A percentile compares a stretch with the other conserved stretches of the same genome.
phyloP scores from a whole-genome alignment of 1,284 basidiomycete species.

The Cerioporus squamosus region DNA sequence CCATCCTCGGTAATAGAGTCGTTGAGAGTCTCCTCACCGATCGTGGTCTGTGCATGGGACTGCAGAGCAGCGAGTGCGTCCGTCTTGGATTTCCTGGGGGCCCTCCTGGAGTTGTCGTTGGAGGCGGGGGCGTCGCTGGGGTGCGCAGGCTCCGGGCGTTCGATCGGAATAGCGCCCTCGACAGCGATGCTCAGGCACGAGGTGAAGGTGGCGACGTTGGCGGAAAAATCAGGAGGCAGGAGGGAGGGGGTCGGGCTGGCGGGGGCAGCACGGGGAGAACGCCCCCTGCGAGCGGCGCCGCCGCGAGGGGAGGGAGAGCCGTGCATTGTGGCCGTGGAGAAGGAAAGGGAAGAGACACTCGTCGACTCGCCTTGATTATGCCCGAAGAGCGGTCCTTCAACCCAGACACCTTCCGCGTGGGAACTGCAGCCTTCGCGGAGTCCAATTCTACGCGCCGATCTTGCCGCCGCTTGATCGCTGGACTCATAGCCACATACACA shows the following conservation, averaged over 20 bases:
- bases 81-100: conserved; percentile 85
- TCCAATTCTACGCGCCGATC: conserved; percentile 29
- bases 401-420: conserved; percentile 31
- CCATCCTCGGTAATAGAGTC: conserved; percentile 30
- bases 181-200: conserved; percentile 72
- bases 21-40: conserved; percentile 49
- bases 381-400: conserved; percentile 24
- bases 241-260: conserved; percentile 40
- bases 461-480: conserved; percentile 28
- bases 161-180: conserved; percentile 62
- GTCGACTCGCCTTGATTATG: conserved; percentile 19
- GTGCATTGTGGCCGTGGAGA: conserved; percentile 33
- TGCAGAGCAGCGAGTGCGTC: conserved; percentile 80
- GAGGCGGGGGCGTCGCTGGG: conserved; percentile 25
- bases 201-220: conserved; percentile 53
- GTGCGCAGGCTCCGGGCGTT: conserved; percentile 31
- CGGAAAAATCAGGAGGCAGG: conserved; percentile 45
- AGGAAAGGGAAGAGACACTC: conserved; percentile 26
- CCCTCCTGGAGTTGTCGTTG: conserved; percentile 55
- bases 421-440: conserved; percentile 28
- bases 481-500: conserved; percentile 26
- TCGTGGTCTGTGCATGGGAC: conserved; percentile 61
- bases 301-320: conserved; percentile 46
- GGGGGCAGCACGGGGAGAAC: conserved; percentile 51
- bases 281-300: conserved; percentile 59